These are phyloP conservation scores for Ascodesmis nigricans DNA, from an alignment of 495 filamentous ascomycete species.

Conservation along the genomic window DNA sequence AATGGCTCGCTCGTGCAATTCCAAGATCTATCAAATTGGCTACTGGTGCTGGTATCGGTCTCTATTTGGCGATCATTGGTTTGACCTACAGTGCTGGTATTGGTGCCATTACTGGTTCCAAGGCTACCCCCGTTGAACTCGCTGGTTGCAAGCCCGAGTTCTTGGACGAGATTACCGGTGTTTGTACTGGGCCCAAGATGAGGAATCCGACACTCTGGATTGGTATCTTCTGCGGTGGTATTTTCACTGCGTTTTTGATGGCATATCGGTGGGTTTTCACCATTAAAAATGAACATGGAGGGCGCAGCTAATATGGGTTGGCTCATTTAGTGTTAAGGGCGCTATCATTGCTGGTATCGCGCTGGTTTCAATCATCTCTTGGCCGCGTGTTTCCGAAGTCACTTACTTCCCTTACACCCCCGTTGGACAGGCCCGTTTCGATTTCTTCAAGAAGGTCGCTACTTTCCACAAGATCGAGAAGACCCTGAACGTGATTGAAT, in stretches of 20 bases:
- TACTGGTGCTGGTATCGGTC: conserved; percentile 59
- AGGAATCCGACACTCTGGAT: conserved; percentile 59
- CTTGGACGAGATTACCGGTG: conserved; percentile 12
- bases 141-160: conserved; percentile 37
- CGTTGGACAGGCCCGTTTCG: conserved; percentile 41
- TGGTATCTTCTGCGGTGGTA: conserved; percentile 60
- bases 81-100: conserved; percentile 61
- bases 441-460: conserved; percentile 69
- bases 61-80: conserved; percentile 62
- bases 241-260: conserved; percentile 54
- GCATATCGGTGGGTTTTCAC: conserved; percentile 32
- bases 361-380: conserved; percentile 64
- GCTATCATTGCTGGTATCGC: conserved; percentile 61
- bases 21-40: conserved; percentile 62
- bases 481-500: conserved; percentile 42
- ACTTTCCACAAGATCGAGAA: conserved; percentile 52
- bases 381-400: conserved; percentile 49
- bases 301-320: background rate
- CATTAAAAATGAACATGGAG: too few relatives aligned
- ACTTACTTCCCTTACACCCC: conserved; percentile 55
- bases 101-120: conserved; percentile 41
- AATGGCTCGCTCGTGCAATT: conserved; percentile 61
- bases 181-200: conserved; percentile 35
- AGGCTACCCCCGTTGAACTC: conserved; percentile 38
- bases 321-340: conserved; percentile 41